Percentiles rank a stretch among this genome's conserved stretches.
Evolutionary conservation across 148 eudicot genomes (phyloP).

Genomic region (Rhododendron simsii): DNA sequence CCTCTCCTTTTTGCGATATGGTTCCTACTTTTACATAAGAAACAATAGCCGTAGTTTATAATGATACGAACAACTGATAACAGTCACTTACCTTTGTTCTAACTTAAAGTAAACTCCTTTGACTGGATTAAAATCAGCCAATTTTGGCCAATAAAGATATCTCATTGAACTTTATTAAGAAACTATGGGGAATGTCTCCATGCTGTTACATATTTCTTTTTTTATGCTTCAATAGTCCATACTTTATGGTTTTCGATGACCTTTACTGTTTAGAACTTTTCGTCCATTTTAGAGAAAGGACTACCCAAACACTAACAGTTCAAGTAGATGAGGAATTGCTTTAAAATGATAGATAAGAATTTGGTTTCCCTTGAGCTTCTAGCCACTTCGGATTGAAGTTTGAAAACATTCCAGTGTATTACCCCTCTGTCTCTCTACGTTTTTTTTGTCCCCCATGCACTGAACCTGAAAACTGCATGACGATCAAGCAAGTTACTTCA

Average conservation of each 20-base stretch:
- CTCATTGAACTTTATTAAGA: background rate
- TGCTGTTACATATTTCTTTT: background rate
- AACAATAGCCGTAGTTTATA: background rate
- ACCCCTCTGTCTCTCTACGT: background rate
- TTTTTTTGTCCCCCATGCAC: background rate
- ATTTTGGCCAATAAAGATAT: background rate
- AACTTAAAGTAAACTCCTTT: background rate
- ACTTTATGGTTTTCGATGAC: background rate
- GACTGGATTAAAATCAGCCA: background rate
- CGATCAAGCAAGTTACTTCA: background rate
- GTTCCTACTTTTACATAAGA: background rate
- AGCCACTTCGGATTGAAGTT: background rate
- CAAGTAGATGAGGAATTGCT: background rate
- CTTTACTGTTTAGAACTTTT: background rate
- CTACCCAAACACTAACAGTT: background rate
- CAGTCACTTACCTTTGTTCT: background rate
- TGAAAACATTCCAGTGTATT: background rate
- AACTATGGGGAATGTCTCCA: background rate
- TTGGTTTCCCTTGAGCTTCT: background rate
- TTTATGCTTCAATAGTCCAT: background rate
- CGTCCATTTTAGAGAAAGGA: background rate
- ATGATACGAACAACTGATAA: background rate
- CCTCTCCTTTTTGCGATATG: background rate
- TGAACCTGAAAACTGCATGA: background rate
- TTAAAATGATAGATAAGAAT: background rate